Conservation (phyloP, 2,329 filamentous ascomycete genomes). For the Bisporella sp. region DNA sequence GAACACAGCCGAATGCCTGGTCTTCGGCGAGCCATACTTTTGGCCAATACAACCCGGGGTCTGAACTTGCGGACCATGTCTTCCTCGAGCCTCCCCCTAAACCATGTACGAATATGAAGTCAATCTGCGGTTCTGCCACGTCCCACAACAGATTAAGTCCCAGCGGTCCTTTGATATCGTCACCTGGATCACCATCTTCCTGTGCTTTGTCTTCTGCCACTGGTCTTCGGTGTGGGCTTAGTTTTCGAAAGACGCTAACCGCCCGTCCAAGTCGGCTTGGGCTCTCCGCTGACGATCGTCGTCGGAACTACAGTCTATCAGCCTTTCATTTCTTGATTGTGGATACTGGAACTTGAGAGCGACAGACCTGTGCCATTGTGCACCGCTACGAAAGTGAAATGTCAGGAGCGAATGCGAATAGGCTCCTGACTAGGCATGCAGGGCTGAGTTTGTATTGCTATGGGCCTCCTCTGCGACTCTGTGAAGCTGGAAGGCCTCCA, state of each 20-base stretch:
- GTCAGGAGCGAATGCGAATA: too few species aligned
- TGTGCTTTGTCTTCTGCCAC: not conserved
- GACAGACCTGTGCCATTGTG: too few species aligned
- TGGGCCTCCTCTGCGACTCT: too few species aligned
- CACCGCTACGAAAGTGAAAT: too few species aligned
- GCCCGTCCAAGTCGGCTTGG: not conserved
- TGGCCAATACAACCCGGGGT: slow-evolving; percentile 29
- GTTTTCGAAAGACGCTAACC: not conserved
- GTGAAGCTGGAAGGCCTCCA: too few species aligned
- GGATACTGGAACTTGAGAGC: too few species aligned
- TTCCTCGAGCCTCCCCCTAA: slow-evolving; percentile 30
- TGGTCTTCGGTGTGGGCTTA: not conserved
- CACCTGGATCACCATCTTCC: not conserved
- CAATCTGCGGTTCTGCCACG: not conserved
- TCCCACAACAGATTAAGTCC: not conserved
- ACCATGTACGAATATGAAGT: slow-evolving; percentile 31
- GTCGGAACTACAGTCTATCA: not conserved
- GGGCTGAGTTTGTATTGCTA: too few species aligned
- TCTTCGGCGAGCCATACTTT: slow-evolving; percentile 29
- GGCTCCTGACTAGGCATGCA: too few species aligned
- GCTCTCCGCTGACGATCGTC: not conserved
- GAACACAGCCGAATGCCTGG: slow-evolving; percentile 23
- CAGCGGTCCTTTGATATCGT: not conserved
- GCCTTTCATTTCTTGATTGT: not conserved
- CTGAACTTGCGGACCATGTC: slow-evolving; percentile 27